A percentile compares a stretch with the other conserved stretches of the same genome.
Conservation (phyloP, 805 yeast species). For the Wickerhamiella brachini region DNA sequence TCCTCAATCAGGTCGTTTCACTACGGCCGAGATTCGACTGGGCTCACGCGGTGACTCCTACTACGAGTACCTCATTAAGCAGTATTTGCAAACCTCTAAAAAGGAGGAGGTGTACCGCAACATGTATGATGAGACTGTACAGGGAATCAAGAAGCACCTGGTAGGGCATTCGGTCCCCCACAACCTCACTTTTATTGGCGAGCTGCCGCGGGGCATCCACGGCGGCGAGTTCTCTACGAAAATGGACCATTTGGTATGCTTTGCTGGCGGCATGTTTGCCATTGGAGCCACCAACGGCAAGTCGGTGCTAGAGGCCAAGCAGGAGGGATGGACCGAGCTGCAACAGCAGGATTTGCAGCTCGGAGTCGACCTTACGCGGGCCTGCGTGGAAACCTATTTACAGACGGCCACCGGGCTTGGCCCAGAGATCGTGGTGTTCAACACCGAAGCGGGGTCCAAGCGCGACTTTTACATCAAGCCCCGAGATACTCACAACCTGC, state of each 20-base stretch:
- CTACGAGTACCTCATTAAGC: constrained; percentile 38
- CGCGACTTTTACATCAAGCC: constrained; percentile 31
- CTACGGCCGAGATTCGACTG: constrained; percentile 52
- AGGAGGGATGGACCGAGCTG: constrained; percentile 23
- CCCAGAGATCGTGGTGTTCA: constrained; percentile 83
- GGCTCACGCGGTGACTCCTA: constrained; percentile 80
- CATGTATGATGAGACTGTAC: constrained; percentile 21
- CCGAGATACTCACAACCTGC: constrained; percentile 68
- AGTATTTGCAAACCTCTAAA: constrained; percentile 30
- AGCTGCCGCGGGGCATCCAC: constrained; percentile 10
- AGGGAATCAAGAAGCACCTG: constrained; percentile 30
- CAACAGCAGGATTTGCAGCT: constrained; percentile 30
- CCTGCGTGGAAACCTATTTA: constrained; percentile 29
- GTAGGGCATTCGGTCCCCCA: constrained; percentile 30
- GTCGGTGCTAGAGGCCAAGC: constrained; percentile 21
- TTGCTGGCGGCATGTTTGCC: constrained; percentile 41
- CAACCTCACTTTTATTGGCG: constrained; percentile 25
- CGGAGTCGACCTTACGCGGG: constrained; percentile 26
- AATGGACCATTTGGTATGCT: constrained; percentile 37
- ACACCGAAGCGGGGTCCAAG: constrained; percentile 30
- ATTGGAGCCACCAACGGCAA: constrained; percentile 28
- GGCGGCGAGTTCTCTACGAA: constrained; percentile 19
- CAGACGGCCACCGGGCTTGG: constrained; percentile 64
- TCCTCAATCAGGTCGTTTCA: constrained; percentile 61
- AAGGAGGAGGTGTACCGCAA: constrained; percentile 25